Evolutionary conservation across 257 asterid genomes (phyloP).

Genomic region (Solanum lignicaule): DNA sequence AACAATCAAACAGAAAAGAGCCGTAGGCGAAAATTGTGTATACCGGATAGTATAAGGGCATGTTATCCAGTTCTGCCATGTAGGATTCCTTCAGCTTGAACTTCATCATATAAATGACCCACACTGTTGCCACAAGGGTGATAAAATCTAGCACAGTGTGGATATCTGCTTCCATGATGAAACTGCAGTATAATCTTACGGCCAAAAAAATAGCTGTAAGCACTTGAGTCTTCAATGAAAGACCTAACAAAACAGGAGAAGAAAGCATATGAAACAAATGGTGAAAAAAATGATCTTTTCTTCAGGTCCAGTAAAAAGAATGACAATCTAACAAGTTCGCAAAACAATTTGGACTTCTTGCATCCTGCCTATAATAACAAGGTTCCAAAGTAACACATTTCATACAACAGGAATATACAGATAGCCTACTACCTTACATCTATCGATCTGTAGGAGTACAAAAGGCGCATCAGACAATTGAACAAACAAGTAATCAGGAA

Average conservation of each 20-base stretch:
- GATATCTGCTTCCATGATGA: slow-evolving; percentile 66
- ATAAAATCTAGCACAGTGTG: slow-evolving; percentile 76
- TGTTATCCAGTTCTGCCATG: slow-evolving; percentile 51
- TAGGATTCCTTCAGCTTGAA: slow-evolving; percentile 65
- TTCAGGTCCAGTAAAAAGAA: neutral
- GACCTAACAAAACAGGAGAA: slow-evolving; percentile 31
- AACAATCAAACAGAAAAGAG: neutral
- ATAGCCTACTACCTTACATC: neutral
- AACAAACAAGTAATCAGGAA: neutral
- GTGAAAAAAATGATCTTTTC: neutral
- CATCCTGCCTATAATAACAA: neutral
- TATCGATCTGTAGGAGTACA: neutral
- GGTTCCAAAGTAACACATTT: neutral
- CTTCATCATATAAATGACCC: slow-evolving; percentile 87
- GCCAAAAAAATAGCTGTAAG: slow-evolving; percentile 76
- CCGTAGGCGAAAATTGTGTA: neutral
- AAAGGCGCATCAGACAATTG: neutral
- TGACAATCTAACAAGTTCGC: neutral
- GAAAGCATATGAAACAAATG: neutral
- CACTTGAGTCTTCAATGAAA: slow-evolving; percentile 84
- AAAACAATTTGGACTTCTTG: neutral
- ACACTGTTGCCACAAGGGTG: slow-evolving; percentile 73
- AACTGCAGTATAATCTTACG: slow-evolving; percentile 58
- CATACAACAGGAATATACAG: neutral
- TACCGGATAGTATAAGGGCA: slow-evolving; percentile 68